Conservation (phyloP, 768 basidiomycete genomes). For the Psilocybe azurescens region DNA sequence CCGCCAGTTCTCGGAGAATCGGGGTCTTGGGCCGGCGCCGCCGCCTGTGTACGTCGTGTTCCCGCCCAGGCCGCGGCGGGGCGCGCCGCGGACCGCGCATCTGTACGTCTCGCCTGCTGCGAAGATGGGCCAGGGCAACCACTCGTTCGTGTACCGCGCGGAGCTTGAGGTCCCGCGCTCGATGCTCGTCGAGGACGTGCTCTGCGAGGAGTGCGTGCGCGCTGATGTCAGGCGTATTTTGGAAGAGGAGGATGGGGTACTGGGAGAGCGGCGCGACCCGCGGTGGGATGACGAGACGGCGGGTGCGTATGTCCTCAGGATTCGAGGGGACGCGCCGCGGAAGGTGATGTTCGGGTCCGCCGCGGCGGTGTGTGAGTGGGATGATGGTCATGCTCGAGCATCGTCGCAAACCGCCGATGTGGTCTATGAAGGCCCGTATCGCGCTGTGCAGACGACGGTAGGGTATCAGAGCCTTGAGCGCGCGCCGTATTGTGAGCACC, state of each 20-base stretch:
- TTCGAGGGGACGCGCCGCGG: conserved; percentile 6
- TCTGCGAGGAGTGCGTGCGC: conserved; percentile 46
- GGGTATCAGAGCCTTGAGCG: conserved; percentile 37
- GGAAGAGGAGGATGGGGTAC: conserved; percentile 29
- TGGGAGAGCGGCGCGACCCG: conserved; percentile 17
- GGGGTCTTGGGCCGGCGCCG: conserved; percentile 21
- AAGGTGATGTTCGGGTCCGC: conserved; percentile 12
- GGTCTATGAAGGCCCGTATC: conserved; percentile 33
- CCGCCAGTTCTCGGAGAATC: neutral
- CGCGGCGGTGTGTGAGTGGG: neutral
- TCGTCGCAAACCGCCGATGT: neutral
- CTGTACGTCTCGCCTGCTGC: conserved; percentile 48
- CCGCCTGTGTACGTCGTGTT: conserved; percentile 34
- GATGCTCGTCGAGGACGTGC: conserved; percentile 33
- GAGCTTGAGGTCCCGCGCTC: conserved; percentile 57
- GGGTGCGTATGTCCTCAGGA: conserved; percentile 9
- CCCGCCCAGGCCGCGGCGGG: conserved; percentile 28
- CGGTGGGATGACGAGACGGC: conserved; percentile 11
- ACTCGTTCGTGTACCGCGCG: conserved; percentile 55
- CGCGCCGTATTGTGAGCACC: conserved; percentile 36
- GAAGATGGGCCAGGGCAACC: conserved; percentile 49
- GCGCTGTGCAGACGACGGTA: conserved; percentile 30
- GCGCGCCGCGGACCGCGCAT: conserved; percentile 43
- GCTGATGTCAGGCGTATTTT: conserved; percentile 31
- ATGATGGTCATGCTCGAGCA: neutral